phyloP scores from a whole-genome alignment of 164 flowering plant species.

The Nymphaea thermarum region DNA sequence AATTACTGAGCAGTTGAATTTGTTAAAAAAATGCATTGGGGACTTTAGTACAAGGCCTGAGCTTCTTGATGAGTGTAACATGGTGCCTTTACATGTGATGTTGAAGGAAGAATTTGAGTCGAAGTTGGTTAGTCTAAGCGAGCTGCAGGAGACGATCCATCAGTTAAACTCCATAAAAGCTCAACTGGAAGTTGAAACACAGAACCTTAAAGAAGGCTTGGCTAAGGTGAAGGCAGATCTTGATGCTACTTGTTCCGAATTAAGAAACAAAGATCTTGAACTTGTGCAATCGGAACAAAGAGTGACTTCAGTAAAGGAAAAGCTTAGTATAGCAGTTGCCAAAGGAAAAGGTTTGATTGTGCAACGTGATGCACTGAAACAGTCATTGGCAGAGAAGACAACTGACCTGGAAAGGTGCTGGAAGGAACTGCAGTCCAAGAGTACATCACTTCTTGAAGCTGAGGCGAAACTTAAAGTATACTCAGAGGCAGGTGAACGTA shows the following conservation, averaged over 20 bases:
- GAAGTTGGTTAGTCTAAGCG: slow-evolving; percentile 26
- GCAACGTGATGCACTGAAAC: slow-evolving; percentile 82
- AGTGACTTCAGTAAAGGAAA: slow-evolving; percentile 75
- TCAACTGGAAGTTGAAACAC: slow-evolving; percentile 44
- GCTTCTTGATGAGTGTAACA: slow-evolving; percentile 1
- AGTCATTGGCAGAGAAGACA: slow-evolving; percentile 66
- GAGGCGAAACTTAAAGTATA: slow-evolving; percentile 62
- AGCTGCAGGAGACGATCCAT: slow-evolving; percentile 33
- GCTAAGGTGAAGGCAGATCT: slow-evolving; percentile 34
- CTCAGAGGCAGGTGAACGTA: slow-evolving; percentile 92
- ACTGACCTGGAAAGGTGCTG: slow-evolving; percentile 60
- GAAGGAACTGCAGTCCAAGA: slow-evolving; percentile 66
- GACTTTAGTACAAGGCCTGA: slow-evolving; percentile 5
- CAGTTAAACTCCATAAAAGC: slow-evolving; percentile 26
- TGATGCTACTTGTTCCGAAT: slow-evolving; percentile 26
- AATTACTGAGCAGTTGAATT: slow-evolving; percentile 22
- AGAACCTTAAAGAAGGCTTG: slow-evolving; percentile 41
- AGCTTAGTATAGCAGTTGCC: slow-evolving; percentile 90
- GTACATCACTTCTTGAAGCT: slow-evolving; percentile 42
- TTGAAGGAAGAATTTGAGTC: slow-evolving; percentile 27
- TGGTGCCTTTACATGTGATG: slow-evolving; percentile 3
- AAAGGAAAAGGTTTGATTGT: slow-evolving; percentile 91
- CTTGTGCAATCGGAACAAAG: slow-evolving; percentile 90
- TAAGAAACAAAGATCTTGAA: slow-evolving; percentile 48
- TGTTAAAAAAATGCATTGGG: slow-evolving; percentile 7